Percentiles rank a stretch among this genome's conserved stretches.
phyloP scores from a whole-genome alignment of 257 asterid species.

The Solanum stenotomum region DNA sequence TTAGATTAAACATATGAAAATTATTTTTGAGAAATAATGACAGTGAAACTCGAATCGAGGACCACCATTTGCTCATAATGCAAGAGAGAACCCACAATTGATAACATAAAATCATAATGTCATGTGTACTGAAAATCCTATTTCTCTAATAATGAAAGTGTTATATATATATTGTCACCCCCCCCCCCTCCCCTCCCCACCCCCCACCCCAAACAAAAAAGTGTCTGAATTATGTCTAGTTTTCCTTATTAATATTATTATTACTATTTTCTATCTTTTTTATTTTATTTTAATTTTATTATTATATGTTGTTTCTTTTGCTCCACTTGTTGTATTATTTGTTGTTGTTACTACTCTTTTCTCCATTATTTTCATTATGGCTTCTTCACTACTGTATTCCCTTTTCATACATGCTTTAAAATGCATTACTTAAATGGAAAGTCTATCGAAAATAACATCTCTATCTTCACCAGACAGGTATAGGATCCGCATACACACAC shows the following conservation, averaged over 20 bases:
- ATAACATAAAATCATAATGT: background rate
- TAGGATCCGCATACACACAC: too few relatives aligned
- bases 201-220: too few relatives aligned
- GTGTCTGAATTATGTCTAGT: background rate
- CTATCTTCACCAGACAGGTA: too few relatives aligned
- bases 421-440: background rate
- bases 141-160: background rate
- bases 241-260: background rate
- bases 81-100: background rate
- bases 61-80: background rate
- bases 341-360: too few relatives aligned
- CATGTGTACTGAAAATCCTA: background rate
- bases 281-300: too few relatives aligned
- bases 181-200: too few relatives aligned
- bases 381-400: too few relatives aligned
- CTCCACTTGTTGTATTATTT: too few relatives aligned
- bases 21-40: background rate
- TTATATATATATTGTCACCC: too few relatives aligned
- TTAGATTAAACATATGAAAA: background rate
- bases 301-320: too few relatives aligned
- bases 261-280: too few relatives aligned
- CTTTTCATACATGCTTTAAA: background rate
- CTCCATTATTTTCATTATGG: background rate
- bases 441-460: background rate
- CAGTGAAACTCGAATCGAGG: background rate